These are phyloP conservation scores for Biscogniauxia marginata DNA, from an alignment of 2,329 filamentous ascomycete genomes.

Conservation along the genomic window DNA sequence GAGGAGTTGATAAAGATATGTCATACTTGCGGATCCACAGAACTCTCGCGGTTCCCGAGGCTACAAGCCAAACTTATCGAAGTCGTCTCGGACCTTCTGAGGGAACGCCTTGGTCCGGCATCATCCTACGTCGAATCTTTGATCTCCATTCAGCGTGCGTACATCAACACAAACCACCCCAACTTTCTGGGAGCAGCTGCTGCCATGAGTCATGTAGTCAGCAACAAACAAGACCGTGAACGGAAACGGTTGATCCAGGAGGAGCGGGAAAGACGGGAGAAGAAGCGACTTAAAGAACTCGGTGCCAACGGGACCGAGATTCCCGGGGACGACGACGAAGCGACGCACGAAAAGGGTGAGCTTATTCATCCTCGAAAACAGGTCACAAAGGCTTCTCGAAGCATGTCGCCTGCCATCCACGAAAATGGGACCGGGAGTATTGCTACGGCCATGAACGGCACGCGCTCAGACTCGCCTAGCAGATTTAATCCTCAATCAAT, in stretches of 20 bases:
- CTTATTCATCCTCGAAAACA: constrained; percentile 61
- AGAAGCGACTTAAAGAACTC: constrained; percentile 77
- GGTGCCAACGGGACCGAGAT: constrained; percentile 73
- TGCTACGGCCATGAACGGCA: constrained; percentile 65
- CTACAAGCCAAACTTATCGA: constrained; percentile 97
- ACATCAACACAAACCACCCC: constrained; percentile 99
- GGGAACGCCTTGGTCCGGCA: constrained; percentile 85
- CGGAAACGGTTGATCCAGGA: constrained; percentile 76
- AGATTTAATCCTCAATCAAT: constrained; percentile 58
- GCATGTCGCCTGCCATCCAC: constrained; percentile 77
- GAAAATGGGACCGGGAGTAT: constrained; percentile 64
- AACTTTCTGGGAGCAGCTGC: constrained; percentile 97
- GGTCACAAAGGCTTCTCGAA: constrained; percentile 62
- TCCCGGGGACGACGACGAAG: constrained; percentile 65
- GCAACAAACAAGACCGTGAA: constrained; percentile 91
- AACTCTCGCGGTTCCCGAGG: constrained; percentile 86
- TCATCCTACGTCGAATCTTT: constrained; percentile 93
- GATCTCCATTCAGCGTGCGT: constrained; percentile 94
- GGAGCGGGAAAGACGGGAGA: constrained; percentile 83
- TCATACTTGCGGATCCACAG: constrained; percentile 94
- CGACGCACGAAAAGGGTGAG: constrained; percentile 52
- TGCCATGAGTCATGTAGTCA: constrained; percentile 96
- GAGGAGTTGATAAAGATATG: constrained; percentile 99
- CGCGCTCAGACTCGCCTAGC: constrained; percentile 60
- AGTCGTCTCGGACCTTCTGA: constrained; percentile 91